A percentile compares a stretch with the other conserved stretches of the same genome.
Evolutionary conservation across 2,329 filamentous ascomycete genomes (phyloP).

Genomic region (Claviceps paspali): DNA sequence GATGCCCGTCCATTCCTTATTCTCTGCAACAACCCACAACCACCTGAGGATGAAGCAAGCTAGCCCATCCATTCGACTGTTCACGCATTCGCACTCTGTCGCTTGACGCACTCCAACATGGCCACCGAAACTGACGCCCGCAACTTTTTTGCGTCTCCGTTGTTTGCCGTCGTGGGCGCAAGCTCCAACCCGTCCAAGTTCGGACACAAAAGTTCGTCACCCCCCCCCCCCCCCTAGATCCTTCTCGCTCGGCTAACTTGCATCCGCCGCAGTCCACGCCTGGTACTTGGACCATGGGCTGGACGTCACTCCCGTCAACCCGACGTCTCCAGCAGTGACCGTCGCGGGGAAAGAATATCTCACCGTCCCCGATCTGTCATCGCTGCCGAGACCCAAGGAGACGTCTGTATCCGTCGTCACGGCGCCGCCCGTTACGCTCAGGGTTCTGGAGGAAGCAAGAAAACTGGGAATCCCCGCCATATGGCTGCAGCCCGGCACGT

Average conservation of each 20-base stretch:
- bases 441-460: conserved; percentile 64
- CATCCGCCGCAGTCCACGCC: conserved; percentile 51
- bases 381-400: conserved; percentile 48
- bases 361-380: conserved; percentile 49
- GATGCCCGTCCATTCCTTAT: too few relatives aligned
- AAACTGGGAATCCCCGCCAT: conserved; percentile 57
- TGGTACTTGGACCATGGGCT: conserved; percentile 75
- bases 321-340: conserved; percentile 47
- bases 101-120: too few relatives aligned
- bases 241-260: conserved; percentile 2
- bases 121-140: conserved; percentile 57
- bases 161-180: conserved; percentile 81
- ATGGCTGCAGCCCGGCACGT: conserved; percentile 86
- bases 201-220: conserved; percentile 69
- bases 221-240: too few relatives aligned
- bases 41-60: too few relatives aligned
- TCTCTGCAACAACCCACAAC: too few relatives aligned
- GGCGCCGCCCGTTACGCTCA: conserved; percentile 59
- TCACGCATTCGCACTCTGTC: too few relatives aligned
- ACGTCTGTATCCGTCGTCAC: conserved; percentile 81
- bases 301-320: conserved; percentile 73
- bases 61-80: too few relatives aligned
- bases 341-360: conserved; percentile 41
- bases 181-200: conserved; percentile 75
- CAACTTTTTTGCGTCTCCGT: conserved; percentile 63